phyloP scores from a whole-genome alignment of 768 basidiomycete species.

The Pleurotus tuoliensis region DNA sequence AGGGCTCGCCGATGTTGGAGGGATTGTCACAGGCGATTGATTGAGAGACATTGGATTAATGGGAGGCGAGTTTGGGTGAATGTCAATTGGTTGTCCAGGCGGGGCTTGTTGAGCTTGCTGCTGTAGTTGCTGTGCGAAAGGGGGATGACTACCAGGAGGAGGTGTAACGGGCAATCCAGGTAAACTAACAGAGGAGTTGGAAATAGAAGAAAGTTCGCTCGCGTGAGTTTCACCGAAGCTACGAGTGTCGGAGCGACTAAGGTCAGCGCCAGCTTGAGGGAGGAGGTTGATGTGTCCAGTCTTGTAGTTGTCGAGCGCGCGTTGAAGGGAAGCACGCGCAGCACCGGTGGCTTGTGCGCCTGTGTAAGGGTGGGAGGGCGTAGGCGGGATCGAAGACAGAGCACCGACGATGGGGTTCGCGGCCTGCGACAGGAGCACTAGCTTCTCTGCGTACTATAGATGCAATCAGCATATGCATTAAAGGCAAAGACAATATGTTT shows the following conservation, averaged over 20 bases:
- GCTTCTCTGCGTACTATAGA: slow-evolving; percentile 74
- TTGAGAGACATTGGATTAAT: slow-evolving; percentile 32
- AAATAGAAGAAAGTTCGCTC: slow-evolving; percentile 51
- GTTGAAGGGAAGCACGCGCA: slow-evolving; percentile 70
- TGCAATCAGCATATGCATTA: no score
- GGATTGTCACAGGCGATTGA: slow-evolving; percentile 35
- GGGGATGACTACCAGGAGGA: slow-evolving; percentile 24
- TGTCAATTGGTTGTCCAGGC: slow-evolving; percentile 17
- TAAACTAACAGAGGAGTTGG: slow-evolving; percentile 20
- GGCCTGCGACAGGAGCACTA: slow-evolving; percentile 70
- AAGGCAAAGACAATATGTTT: slow-evolving; percentile 5
- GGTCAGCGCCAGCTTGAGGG: slow-evolving; percentile 42
- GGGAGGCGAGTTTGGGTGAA: slow-evolving; percentile 23
- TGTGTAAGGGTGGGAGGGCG: slow-evolving; percentile 48
- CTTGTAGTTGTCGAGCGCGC: slow-evolving; percentile 75
- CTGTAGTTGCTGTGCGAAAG: slow-evolving; percentile 9
- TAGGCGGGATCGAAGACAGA: slow-evolving; percentile 68
- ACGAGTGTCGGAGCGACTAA: slow-evolving; percentile 67
- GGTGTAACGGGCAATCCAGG: slow-evolving; percentile 40
- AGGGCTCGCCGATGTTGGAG: slow-evolving; percentile 15
- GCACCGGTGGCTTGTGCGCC: slow-evolving; percentile 63
- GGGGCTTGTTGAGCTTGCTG: slow-evolving; percentile 12
- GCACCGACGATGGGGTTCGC: slow-evolving; percentile 57
- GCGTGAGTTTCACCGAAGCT: slow-evolving; percentile 87
- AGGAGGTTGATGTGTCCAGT: slow-evolving; percentile 59